Conservation (phyloP, 2,329 filamentous ascomycete genomes). For the Colletotrichum sp. region DNA sequence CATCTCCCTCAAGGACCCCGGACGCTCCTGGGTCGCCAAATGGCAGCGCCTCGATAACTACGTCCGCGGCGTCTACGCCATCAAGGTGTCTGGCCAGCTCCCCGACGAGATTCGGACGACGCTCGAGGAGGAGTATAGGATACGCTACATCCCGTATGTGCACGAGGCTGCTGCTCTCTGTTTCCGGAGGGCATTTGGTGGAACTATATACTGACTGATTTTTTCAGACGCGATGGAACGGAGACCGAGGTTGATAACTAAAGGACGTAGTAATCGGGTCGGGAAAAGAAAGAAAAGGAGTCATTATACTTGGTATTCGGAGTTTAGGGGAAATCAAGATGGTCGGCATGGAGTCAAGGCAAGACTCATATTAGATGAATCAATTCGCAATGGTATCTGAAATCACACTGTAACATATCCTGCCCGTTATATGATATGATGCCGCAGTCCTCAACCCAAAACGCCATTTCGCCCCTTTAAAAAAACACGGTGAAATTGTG, state of each 20-base stretch:
- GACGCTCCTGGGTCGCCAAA: constrained; percentile 90
- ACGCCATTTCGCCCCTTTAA: neutral
- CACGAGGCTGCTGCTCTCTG: neutral
- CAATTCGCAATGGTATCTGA: constrained; percentile 32
- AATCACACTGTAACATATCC: neutral
- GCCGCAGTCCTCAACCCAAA: neutral
- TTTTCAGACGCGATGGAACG: constrained; percentile 58
- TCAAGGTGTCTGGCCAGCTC: constrained; percentile 87
- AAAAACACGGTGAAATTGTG: neutral
- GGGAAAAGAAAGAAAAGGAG: neutral
- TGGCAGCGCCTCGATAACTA: constrained; percentile 94
- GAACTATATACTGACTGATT: constrained; percentile 1
- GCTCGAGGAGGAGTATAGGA: constrained; percentile 67
- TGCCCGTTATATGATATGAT: neutral
- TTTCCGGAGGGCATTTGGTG: neutral
- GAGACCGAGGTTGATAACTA: constrained; percentile 53
- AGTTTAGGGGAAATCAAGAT: constrained; percentile 27
- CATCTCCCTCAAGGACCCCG: constrained; percentile 84
- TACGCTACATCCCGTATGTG: constrained; percentile 69
- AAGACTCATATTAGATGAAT: constrained; percentile 7
- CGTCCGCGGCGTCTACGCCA: constrained; percentile 88
- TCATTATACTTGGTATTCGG: constrained; percentile 26
- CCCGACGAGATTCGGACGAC: constrained; percentile 67
- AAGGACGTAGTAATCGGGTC: neutral
- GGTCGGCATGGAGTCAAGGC: constrained; percentile 9